Conservation (phyloP, 305 asterid genomes). For the Fraxinus velutina region DNA sequence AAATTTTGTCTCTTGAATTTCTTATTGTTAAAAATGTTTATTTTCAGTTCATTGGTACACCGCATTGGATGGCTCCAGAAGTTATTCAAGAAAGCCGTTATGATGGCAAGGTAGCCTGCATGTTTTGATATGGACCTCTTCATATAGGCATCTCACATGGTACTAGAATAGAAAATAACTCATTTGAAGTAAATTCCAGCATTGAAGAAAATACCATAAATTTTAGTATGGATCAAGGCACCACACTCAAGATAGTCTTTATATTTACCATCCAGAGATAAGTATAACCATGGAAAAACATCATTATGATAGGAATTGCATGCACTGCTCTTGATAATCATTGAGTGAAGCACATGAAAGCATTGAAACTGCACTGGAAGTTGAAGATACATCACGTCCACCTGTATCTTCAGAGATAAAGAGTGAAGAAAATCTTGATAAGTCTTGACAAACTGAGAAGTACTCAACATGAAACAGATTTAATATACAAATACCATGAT, state of each 20-base stretch:
- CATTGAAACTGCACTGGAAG: not conserved
- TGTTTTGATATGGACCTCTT: slow-evolving; percentile 2
- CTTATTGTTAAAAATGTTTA: slow-evolving; percentile 17
- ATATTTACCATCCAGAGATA: not conserved
- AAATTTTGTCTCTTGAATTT: slow-evolving; percentile 18
- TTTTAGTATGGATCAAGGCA: not conserved
- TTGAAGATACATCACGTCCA: not conserved
- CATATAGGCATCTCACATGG: not conserved
- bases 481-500: not conserved
- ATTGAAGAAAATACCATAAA: not conserved
- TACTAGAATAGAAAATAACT: not conserved
- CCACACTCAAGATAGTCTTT: not conserved
- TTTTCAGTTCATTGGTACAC: slow-evolving; percentile 83
- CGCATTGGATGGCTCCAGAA: slow-evolving; percentile 99
- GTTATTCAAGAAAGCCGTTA: slow-evolving; percentile 99
- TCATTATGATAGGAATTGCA: not conserved
- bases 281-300: not conserved
- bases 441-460: not conserved
- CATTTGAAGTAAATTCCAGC: not conserved
- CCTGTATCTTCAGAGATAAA: not conserved
- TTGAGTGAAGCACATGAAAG: not conserved
- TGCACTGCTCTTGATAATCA: not conserved
- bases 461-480: not conserved
- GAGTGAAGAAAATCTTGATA: not conserved
- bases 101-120: slow-evolving; percentile 76